Evolutionary conservation across 2,329 filamentous ascomycete species (phyloP), one percentile per base, ranked within the genome.

Genomic region (Claviceps paspali): DNA sequence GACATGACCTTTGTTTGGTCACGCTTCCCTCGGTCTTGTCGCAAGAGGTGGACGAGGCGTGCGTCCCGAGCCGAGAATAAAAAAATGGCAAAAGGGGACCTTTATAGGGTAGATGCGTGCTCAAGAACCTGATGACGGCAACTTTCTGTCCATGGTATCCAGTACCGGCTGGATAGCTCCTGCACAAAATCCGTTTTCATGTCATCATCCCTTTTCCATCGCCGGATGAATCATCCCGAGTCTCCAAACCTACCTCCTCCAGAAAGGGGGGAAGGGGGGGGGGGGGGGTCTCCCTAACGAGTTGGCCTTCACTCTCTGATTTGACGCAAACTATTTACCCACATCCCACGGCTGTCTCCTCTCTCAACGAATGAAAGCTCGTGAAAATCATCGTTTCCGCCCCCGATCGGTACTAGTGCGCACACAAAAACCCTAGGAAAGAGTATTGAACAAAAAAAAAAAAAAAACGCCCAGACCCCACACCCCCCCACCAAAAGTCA

Each of bases 11-110:
- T n/a, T n/a, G n/a, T n/a, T 35, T 23, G 18, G 11, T 24, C 22
- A 23, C 17, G 15, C 62, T 67, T 67, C 11, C 10, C 21, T 17
- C 14, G 21, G 22, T 6, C 8, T 12, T 2, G n/a, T 11, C 14
- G n/a, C 1, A n/a, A n/a, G n/a, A n/a, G n/a, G n/a, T n/a, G n/a
- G n/a, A n/a, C n/a, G n/a, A n/a, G n/a, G n/a, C n/a, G n/a, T n/a
- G n/a, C n/a, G n/a, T n/a, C n/a, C n/a, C n/a, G n/a, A n/a, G n/a
- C n/a, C n/a, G n/a, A n/a, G n/a, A n/a, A n/a, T n/a, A n/a, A n/a
- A n/a, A n/a, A n/a, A n/a, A n/a, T n/a, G n/a, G n/a, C n/a, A n/a
- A n/a, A n/a, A n/a, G n/a, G n/a, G n/a, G n/a, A n/a, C n/a, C n/a
- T n/a, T n/a, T n/a, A n/a, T n/a, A n/a, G n/a, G n/a, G n/a, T n/a